phyloP scores from a whole-genome alignment of 2,329 filamentous ascomycete species.

The Fusarium sp. region DNA sequence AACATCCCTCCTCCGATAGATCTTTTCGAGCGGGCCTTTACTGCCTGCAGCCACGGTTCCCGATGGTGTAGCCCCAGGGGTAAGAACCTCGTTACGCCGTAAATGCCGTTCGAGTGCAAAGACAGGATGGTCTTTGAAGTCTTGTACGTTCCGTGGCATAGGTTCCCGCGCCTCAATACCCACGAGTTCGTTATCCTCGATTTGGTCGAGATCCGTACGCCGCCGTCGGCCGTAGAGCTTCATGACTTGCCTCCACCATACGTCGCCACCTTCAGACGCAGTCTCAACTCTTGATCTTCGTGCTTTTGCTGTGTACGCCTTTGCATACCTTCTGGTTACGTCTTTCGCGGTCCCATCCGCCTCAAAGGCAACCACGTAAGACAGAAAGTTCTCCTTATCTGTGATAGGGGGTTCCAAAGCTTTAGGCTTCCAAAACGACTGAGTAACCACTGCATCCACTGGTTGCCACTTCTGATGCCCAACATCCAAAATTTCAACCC shows the following conservation, averaged over 20 bases:
- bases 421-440: slow-evolving; percentile 77
- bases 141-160: slow-evolving; percentile 86
- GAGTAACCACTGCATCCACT: slow-evolving; percentile 86
- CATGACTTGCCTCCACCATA: slow-evolving; percentile 68
- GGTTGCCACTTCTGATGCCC: slow-evolving; percentile 93
- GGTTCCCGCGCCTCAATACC: slow-evolving; percentile 79
- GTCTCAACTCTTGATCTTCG: slow-evolving; percentile 82
- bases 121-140: slow-evolving; percentile 88
- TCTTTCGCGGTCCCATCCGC: slow-evolving; percentile 82
- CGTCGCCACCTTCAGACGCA: slow-evolving; percentile 60
- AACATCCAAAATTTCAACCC: slow-evolving; percentile 91
- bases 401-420: slow-evolving; percentile 85
- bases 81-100: slow-evolving; percentile 83
- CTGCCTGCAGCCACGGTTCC: slow-evolving; percentile 82
- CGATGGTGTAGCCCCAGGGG: slow-evolving; percentile 75
- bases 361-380: slow-evolving; percentile 88
- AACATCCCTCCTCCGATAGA: slow-evolving; percentile 87
- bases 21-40: slow-evolving; percentile 74
- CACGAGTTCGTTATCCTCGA: slow-evolving; percentile 83
- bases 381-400: slow-evolving; percentile 80
- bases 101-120: slow-evolving; percentile 90
- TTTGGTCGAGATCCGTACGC: slow-evolving; percentile 77
- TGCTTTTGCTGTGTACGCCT: slow-evolving; percentile 92
- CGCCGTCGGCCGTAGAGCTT: slow-evolving; percentile 58
- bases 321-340: slow-evolving; percentile 88